Conservation (phyloP, 1,284 basidiomycete species). For the Phellopilus nigrolimitatus region DNA sequence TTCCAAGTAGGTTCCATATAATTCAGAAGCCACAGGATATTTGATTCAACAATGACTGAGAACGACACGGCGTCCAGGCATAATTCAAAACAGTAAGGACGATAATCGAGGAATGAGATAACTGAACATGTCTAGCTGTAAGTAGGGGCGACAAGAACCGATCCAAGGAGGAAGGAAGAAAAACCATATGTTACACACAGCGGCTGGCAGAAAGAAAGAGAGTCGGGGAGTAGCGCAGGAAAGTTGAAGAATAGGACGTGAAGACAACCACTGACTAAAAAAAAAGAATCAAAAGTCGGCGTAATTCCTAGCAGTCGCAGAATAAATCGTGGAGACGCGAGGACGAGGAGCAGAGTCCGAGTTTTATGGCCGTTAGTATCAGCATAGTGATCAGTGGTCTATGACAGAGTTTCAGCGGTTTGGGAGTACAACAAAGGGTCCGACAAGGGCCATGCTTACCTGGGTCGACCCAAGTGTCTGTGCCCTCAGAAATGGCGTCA, state of each 20-base stretch:
- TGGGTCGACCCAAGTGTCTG: constrained; percentile 46
- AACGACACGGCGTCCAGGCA: not conserved
- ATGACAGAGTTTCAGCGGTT: constrained; percentile 7
- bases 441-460: constrained; percentile 26
- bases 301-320: not conserved
- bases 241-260: not conserved
- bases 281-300: not conserved
- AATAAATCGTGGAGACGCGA: constrained; percentile 10
- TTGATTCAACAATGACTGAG: not conserved
- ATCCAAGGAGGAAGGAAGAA: not conserved
- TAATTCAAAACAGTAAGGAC: not conserved
- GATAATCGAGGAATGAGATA: constrained; percentile 1
- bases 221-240: not conserved
- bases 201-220: constrained; percentile 5
- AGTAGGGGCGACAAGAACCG: not conserved
- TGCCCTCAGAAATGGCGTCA: constrained; percentile 59
- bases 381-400: constrained; percentile 4
- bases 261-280: constrained; percentile 15
- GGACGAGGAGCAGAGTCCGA: not conserved
- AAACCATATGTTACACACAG: constrained; percentile 12
- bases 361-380: constrained; percentile 9
- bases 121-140: constrained; percentile 11
- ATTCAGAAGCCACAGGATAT: too few species aligned
- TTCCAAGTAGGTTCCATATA: too few species aligned
- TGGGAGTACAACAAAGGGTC: constrained; percentile 21